Conservation (phyloP, 495 filamentous ascomycete genomes). For the Astrothelium subdiscretum region DNA sequence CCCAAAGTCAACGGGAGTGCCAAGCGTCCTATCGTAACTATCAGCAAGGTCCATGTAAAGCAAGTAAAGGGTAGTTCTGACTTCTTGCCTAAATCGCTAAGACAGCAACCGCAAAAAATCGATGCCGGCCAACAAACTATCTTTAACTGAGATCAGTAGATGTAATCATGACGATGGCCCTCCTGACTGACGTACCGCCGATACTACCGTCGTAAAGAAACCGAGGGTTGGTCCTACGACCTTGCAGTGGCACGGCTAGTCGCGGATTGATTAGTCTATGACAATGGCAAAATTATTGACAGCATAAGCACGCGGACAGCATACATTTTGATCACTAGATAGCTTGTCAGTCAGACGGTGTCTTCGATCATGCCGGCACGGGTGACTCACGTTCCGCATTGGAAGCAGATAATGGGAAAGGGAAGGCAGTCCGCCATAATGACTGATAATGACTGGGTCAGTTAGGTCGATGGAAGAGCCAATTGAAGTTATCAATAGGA, state of each 20-base stretch:
- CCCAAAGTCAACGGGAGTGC: background rate
- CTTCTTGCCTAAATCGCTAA: constrained; percentile 6
- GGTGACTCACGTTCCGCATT: constrained; percentile 6
- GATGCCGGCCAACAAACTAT: constrained; percentile 7
- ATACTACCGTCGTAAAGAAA: constrained; percentile 1
- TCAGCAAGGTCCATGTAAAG: no score
- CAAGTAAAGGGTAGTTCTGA: background rate
- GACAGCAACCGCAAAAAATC: constrained; percentile 5
- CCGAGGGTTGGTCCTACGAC: constrained; percentile 6
- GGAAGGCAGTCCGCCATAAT: constrained; percentile 3
- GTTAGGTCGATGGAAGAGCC: background rate
- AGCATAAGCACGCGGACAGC: background rate
- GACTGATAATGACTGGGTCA: background rate
- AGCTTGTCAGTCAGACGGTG: background rate
- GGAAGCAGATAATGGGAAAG: constrained; percentile 6
- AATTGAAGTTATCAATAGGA: no score
- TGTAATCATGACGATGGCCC: background rate
- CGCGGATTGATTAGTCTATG: background rate
- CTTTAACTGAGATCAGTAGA: background rate
- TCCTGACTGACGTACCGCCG: background rate
- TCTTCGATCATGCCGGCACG: background rate
- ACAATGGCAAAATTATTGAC: background rate
- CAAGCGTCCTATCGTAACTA: constrained; percentile 7
- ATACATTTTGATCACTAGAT: constrained; percentile 6
- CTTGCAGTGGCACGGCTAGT: constrained; percentile 7